Percentiles rank a stretch among this genome's conserved stretches.
Conservation (phyloP, 768 basidiomycete species). For the Agaricus blazei region DNA sequence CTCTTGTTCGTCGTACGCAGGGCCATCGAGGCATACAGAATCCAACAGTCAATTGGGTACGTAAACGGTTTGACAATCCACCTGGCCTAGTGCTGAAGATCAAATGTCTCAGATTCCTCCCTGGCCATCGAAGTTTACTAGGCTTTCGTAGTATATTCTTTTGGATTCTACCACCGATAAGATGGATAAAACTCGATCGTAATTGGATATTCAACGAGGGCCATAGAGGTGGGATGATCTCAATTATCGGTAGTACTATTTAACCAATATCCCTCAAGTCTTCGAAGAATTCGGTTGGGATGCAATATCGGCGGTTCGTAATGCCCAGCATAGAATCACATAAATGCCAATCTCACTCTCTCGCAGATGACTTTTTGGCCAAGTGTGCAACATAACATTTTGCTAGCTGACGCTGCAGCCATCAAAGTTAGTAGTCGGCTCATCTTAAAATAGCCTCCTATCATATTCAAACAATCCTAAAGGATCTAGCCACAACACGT, state of each 20-base stretch:
- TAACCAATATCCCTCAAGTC: background rate
- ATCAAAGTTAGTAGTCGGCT: conserved; percentile 27
- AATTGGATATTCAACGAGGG: conserved; percentile 26
- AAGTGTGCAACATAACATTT: conserved; percentile 15
- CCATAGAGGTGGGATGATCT: conserved; percentile 17
- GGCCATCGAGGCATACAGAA: background rate
- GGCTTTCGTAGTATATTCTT: conserved; percentile 17
- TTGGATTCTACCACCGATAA: conserved; percentile 22
- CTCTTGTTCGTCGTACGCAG: conserved; percentile 4
- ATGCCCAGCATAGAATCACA: background rate
- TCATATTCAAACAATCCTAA: background rate
- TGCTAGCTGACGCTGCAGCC: conserved; percentile 33
- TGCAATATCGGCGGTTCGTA: conserved; percentile 27
- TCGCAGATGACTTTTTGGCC: conserved; percentile 25
- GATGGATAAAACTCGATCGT: conserved; percentile 24
- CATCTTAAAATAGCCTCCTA: background rate
- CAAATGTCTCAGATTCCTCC: conserved; percentile 21
- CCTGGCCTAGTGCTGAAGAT: background rate
- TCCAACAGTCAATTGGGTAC: conserved; percentile 22
- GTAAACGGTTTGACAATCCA: background rate
- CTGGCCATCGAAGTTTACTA: conserved; percentile 27
- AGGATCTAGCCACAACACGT: conserved; percentile 48
- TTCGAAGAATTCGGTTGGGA: conserved; percentile 27
- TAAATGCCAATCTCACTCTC: background rate
- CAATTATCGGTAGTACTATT: background rate